Evolutionary conservation across 1,284 basidiomycete genomes (phyloP), one percentile per base, ranked within the genome.

Genomic region (Mycena sp.): DNA sequence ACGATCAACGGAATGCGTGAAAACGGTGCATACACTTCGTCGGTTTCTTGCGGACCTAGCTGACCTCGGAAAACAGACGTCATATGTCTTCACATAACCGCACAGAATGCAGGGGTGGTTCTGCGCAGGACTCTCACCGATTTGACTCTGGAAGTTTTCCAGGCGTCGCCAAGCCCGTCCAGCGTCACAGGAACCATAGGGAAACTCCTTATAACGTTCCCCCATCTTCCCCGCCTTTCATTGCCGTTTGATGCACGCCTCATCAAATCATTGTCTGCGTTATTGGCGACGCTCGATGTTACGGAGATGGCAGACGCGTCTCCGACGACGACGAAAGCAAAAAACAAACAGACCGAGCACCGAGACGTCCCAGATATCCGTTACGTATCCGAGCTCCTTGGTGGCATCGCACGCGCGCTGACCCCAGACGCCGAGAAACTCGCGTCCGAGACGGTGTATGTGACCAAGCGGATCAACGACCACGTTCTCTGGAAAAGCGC

Each of bases 81-180:
- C 14, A 53, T 80, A n/a, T 71, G 71, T 1, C 67, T 82, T 28
- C 70, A 76, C 11, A 74, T 84, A 19, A 71, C 77, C 17, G 73
- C 75, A 0, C 83, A 85, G 64, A 84, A 85, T 59, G 79, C 83
- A 3, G 79, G 72, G 21, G 58, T 84, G 6, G 71, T 84, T 9
- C 48, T 83, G 21, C 74, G 79, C 29, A 74, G 32, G 21, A 12
- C 46, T 2, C 60, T 67, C 0, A 44, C 61, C 2, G 2, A 32
- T 4, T 72, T 74, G 1, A 70, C 73, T 6, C 77, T 81, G 53
- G 81, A 84, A 62, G 70, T 72, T 14, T 85, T 84, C 63, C 80
- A 83, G 62, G 77, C 77, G 11, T 76, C 78, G n/a, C 75, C 78
- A 0, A 65, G 70, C 6, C 70, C 73, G n/a, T 68, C 63, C 3